Base-by-base conservation (phyloP, 495 filamentous ascomycete species). In the Penicillium paxilli region DNA sequence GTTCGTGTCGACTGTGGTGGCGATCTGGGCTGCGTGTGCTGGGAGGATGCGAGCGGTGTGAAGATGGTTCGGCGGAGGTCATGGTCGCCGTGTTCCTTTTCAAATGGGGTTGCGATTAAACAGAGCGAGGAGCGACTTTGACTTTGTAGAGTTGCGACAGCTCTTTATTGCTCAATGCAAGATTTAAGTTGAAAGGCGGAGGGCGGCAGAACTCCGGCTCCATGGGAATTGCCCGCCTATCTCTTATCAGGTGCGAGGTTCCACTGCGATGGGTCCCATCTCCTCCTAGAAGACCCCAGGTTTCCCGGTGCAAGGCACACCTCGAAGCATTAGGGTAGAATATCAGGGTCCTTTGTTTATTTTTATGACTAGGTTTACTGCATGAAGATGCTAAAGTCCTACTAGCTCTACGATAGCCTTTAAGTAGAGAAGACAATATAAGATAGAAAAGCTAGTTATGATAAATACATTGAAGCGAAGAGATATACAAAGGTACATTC, bases 381-480 rank as follows among this genome's bases (percentile, higher is more conserved):
- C n/a, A n/a, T n/a, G n/a, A n/a, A n/a, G n/a, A n/a, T n/a, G n/a
- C n/a, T n/a, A n/a, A n/a, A n/a, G n/a, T n/a, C n/a, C n/a, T n/a
- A n/a, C n/a, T n/a, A 16, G n/a, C 35, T 6, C 17, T 38, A 38
- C 35, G 14, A 38, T n/a, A 16, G 16, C 35, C 35, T 38, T 3
- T 19, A 6, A 19, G 35, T 38, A 1, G 17, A 38, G 16, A 16
- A 38, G 17, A 38, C 8, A 38, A 28, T 28, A 5, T 5, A 46
- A 41, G 49, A n/a, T n/a, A n/a, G n/a, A n/a, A 56, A 22, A 44
- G 44, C 62, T 57, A 38, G 47, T 61, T 55, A 38, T 57, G 49
- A 26, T 63, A 60, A 60, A 58, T 65, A 67, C 59, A 67, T 55
- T 32, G 46, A 63, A 55, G 42, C 52, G 56, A 63, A 65, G 52